phyloP scores from a whole-genome alignment of 371 early-diverging fungal species.

The Mucor circinelloides region DNA sequence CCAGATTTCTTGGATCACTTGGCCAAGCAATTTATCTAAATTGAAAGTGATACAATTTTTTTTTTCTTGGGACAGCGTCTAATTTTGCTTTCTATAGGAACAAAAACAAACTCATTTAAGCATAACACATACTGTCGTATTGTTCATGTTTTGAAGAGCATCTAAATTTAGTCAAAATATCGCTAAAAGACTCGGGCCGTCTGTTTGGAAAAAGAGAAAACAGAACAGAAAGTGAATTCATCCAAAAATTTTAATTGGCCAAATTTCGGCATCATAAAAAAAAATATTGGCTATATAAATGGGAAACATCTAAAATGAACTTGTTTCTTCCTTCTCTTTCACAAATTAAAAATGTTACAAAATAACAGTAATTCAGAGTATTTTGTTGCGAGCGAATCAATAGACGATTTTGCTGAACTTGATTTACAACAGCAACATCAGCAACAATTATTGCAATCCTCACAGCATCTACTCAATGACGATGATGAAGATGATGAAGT shows the following conservation, averaged over 20 bases:
- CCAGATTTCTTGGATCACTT: not conserved
- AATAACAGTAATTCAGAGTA: not conserved
- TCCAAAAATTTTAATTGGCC: not conserved
- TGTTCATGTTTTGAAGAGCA: not conserved
- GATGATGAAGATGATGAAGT: slow-evolving; percentile 29
- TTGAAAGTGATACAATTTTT: not conserved
- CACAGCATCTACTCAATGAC: not conserved
- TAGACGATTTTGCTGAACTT: slow-evolving; percentile 9
- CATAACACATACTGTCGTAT: not conserved
- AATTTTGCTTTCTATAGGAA: not conserved
- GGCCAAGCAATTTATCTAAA: not conserved
- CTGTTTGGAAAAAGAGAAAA: not conserved
- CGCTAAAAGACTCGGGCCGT: slow-evolving; percentile 6
- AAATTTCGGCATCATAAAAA: not conserved
- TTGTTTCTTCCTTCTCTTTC: not conserved
- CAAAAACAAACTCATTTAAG: not conserved
- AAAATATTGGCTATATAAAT: not conserved
- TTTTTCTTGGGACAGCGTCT: not conserved
- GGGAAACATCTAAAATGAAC: not conserved
- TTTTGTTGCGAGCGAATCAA: not conserved
- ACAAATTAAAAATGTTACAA: not conserved
- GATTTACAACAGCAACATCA: slow-evolving; percentile 1
- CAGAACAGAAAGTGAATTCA: not conserved
- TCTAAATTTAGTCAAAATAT: not conserved
- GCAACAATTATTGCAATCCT: not conserved